phyloP scores from a whole-genome alignment of 495 filamentous ascomycete genomes.

The Penicillium waksmanii region DNA sequence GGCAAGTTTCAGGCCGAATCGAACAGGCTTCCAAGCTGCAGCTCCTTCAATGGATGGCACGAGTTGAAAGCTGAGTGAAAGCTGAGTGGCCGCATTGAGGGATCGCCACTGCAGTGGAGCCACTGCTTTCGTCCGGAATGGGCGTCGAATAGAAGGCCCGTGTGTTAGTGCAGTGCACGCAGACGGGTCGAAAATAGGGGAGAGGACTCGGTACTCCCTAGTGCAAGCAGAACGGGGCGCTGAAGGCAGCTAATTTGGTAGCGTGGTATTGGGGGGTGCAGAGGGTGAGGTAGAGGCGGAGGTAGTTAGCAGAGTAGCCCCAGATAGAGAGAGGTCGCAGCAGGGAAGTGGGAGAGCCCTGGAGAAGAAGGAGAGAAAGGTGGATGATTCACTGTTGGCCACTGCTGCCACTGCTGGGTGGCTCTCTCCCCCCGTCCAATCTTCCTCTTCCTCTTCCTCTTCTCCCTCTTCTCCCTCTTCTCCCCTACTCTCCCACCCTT shows the following conservation, averaged over 20 bases:
- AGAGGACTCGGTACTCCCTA: background rate
- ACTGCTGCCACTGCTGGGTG: slow-evolving; percentile 25
- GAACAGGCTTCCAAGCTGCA: background rate
- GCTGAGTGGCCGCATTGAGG: slow-evolving; percentile 21
- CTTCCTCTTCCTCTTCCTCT: slow-evolving; percentile 17
- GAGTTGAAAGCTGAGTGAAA: slow-evolving; percentile 3
- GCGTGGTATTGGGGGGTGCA: background rate
- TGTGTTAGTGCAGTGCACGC: slow-evolving; percentile 2
- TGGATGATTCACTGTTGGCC: slow-evolving; percentile 21
- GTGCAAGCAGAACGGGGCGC: background rate
- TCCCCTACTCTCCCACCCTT: slow-evolving; percentile 14
- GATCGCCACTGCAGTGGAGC: slow-evolving; percentile 24
- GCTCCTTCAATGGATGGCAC: background rate
- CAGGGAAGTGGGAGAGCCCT: background rate
- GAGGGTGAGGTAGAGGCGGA: background rate
- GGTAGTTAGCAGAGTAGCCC: background rate
- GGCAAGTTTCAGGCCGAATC: background rate
- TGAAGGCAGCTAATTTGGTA: slow-evolving; percentile 1
- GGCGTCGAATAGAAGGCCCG: slow-evolving; percentile 6
- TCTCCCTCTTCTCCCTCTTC: slow-evolving; percentile 20
- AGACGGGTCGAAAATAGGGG: slow-evolving; percentile 7
- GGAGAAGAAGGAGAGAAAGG: no score
- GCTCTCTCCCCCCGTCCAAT: slow-evolving; percentile 19
- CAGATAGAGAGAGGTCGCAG: no score
- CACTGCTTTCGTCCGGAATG: slow-evolving; percentile 23